Conservation (phyloP, 495 filamentous ascomycete species). For the Penicillium canescens region DNA sequence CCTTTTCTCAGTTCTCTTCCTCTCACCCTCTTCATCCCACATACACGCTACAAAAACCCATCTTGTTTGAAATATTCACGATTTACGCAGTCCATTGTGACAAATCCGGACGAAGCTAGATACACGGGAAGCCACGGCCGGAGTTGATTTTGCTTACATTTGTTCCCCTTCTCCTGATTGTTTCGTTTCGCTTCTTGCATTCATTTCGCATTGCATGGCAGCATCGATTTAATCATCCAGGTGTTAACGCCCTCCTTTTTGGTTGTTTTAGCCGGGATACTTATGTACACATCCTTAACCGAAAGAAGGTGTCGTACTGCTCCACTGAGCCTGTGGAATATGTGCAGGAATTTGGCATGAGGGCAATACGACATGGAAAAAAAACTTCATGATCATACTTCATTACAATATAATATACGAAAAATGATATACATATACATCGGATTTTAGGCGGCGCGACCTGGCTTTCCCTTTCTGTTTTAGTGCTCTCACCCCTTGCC, state of each 20-base stretch:
- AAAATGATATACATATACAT: too few relatives aligned
- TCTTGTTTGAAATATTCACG: background rate
- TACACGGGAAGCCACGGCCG: conserved; percentile 17
- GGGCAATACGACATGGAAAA: background rate
- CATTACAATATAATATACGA: background rate
- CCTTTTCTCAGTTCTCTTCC: background rate
- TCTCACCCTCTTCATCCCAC: background rate
- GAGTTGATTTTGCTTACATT: conserved; percentile 5
- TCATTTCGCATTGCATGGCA: background rate
- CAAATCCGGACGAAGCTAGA: conserved; percentile 8
- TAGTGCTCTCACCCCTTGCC: too few relatives aligned
- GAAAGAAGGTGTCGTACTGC: background rate
- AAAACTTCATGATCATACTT: background rate
- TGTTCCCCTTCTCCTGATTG: background rate
- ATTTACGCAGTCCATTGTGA: conserved; percentile 10
- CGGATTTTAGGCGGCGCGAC: too few relatives aligned
- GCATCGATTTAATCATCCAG: background rate
- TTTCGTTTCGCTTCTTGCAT: background rate
- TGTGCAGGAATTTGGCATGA: conserved; percentile 1
- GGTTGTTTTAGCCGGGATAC: background rate
- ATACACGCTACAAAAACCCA: background rate
- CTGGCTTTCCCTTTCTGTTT: too few relatives aligned
- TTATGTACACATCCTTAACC: background rate
- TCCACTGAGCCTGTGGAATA: background rate
- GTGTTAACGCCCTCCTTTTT: background rate